phyloP scores from a whole-genome alignment of 139 green algal genomes.

The Trebouxia sp. region DNA sequence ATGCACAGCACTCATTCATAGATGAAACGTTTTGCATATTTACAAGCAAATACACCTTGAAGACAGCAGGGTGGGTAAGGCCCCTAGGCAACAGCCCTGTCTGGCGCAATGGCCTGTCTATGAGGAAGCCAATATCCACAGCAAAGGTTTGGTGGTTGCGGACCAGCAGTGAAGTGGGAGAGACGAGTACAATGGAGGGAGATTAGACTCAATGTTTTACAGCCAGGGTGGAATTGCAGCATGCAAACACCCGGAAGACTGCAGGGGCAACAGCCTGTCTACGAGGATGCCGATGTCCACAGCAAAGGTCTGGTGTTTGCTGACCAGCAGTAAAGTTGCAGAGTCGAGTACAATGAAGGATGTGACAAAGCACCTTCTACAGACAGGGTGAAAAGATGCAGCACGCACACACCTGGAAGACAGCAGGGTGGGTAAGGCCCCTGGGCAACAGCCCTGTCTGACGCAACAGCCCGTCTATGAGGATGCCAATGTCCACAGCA shows the following conservation, averaged over 20 bases:
- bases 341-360: too few relatives aligned
- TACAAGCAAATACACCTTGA: conserved; percentile 49
- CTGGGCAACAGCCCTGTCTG: conserved; percentile 31
- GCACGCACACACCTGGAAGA: conserved; percentile 76
- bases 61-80: conserved; percentile 61
- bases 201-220: too few relatives aligned
- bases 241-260: too few relatives aligned
- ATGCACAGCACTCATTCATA: too few relatives aligned
- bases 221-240: too few relatives aligned
- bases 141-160: conserved; percentile 93
- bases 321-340: conserved; percentile 87
- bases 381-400: too few relatives aligned
- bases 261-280: too few relatives aligned
- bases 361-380: too few relatives aligned
- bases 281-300: too few relatives aligned
- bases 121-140: conserved; percentile 64
- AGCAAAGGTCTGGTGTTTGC: conserved; percentile 92
- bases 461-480: conserved; percentile 31
- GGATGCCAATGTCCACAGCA: conserved; percentile 70
- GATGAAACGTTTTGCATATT: not conserved
- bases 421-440: conserved; percentile 52
- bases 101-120: conserved; percentile 23
- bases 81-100: conserved; percentile 25
- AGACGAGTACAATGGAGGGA: too few relatives aligned
- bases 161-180: conserved; percentile 82